Evolutionary conservation across 1,139 yeast genomes (phyloP).

Genomic region (Yarrowia galli): DNA sequence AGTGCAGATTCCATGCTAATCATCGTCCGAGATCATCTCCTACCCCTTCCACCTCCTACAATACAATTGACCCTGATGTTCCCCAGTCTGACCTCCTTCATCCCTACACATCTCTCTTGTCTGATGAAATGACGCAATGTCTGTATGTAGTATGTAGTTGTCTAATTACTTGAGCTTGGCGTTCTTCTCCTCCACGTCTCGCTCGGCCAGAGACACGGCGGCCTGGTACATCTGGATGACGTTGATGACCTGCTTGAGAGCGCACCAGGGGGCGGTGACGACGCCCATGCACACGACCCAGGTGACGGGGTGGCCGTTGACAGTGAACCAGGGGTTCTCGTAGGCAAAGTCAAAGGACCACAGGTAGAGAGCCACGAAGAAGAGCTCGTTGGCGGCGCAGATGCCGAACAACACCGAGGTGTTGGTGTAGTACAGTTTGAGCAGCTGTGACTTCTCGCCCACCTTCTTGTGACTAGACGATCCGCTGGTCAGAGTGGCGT

Average conservation of each 20-base stretch:
- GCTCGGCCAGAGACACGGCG: slow-evolving; percentile 75
- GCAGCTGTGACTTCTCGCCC: slow-evolving; percentile 70
- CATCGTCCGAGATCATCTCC: too few species aligned
- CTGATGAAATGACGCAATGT: slow-evolving; percentile 2
- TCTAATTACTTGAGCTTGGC: slow-evolving; percentile 42
- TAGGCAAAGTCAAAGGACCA: slow-evolving; percentile 62
- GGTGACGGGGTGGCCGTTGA: slow-evolving; percentile 58
- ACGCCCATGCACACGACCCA: slow-evolving; percentile 71
- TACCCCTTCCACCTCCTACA: too few species aligned
- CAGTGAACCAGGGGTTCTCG: slow-evolving; percentile 50
- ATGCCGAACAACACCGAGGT: slow-evolving; percentile 81
- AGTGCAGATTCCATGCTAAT: too few species aligned
- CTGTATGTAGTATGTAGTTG: slow-evolving; percentile 7
- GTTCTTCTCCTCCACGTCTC: slow-evolving; percentile 71
- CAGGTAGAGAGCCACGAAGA: slow-evolving; percentile 88
- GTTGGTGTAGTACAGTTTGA: slow-evolving; percentile 86
- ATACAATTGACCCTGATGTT: too few species aligned
- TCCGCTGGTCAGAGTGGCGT: slow-evolving; percentile 85
- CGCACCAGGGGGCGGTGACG: slow-evolving; percentile 83
- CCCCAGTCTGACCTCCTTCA: too few species aligned
- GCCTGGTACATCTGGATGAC: slow-evolving; percentile 89
- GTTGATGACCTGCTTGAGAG: slow-evolving; percentile 89
- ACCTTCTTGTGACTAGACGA: slow-evolving; percentile 85
- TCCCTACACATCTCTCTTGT: too few species aligned
- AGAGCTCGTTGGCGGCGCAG: slow-evolving; percentile 91